phyloP scores from a whole-genome alignment of 306 rosid species.

The Abrus precatorius region DNA sequence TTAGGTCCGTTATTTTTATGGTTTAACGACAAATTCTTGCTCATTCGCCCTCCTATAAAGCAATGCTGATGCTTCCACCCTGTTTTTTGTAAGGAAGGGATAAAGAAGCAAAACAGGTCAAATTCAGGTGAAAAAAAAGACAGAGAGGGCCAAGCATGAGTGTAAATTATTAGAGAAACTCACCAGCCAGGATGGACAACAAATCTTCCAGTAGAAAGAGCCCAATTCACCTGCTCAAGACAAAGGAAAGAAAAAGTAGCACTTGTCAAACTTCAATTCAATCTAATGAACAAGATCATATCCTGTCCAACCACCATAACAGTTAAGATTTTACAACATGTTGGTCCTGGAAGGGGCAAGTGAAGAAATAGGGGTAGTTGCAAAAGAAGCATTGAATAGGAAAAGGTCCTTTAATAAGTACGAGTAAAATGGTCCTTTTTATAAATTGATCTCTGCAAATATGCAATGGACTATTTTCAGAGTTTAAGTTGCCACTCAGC shows the following conservation, averaged over 20 bases:
- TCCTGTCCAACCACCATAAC: not conserved
- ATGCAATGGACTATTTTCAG: not conserved
- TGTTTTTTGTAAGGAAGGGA: slow-evolving; percentile 53
- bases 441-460: slow-evolving; percentile 28
- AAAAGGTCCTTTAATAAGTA: slow-evolving; percentile 5
- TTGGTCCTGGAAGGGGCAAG: not conserved
- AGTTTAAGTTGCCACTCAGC: not conserved
- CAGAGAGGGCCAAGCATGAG: not conserved
- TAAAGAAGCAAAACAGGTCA: slow-evolving; percentile 49
- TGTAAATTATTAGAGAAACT: slow-evolving; percentile 45
- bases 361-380: not conserved
- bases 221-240: slow-evolving; percentile 94
- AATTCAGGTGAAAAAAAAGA: slow-evolving; percentile 2
- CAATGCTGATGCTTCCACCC: slow-evolving; percentile 99
- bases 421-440: not conserved
- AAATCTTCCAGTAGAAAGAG: slow-evolving; percentile 73
- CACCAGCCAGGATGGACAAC: slow-evolving; percentile 98
- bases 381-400: not conserved
- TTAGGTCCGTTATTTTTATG: slow-evolving; percentile 58
- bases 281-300: not conserved
- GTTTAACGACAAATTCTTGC: slow-evolving; percentile 90
- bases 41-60: slow-evolving; percentile 98
- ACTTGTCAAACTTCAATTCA: slow-evolving; percentile 23
- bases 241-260: slow-evolving; percentile 31
- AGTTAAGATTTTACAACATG: slow-evolving; percentile 25